phyloP scores from a whole-genome alignment of 805 yeast species.

The Metschnikowia reukaufii region DNA sequence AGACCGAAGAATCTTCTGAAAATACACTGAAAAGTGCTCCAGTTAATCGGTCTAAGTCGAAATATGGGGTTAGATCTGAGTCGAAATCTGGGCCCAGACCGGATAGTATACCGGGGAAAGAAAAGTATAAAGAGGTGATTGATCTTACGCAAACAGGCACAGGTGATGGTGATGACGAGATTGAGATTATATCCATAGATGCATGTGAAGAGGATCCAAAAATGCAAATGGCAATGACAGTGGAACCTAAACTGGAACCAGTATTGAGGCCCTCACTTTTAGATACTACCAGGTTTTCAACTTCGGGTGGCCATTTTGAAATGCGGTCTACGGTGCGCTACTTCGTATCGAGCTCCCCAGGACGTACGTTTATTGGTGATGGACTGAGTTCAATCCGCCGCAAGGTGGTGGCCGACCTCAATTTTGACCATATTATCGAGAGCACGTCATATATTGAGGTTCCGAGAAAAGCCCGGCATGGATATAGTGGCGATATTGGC shows the following conservation, averaged over 20 bases:
- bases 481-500: too few species aligned
- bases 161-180: conserved; percentile 17
- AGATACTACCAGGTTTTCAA: conserved; percentile 4
- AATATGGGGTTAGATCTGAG: too few species aligned
- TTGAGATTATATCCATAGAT: conserved; percentile 16
- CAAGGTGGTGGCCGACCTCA: conserved; percentile 30
- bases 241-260: neutral
- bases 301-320: conserved; percentile 2
- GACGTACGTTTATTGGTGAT: conserved; percentile 26
- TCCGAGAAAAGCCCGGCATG: neutral
- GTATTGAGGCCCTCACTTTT: conserved; percentile 7
- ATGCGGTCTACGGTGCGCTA: conserved; percentile 18
- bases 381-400: conserved; percentile 24
- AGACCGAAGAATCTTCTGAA: too few species aligned
- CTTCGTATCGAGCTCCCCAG: conserved; percentile 27
- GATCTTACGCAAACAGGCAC: conserved; percentile 18
- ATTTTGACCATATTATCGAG: conserved; percentile 29
- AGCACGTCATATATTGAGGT: conserved; percentile 15
- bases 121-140: conserved; percentile 13
- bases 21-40: too few species aligned
- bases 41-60: too few species aligned
- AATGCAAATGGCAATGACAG: too few species aligned
- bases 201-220: conserved; percentile 12
- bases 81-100: too few species aligned
- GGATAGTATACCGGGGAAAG: neutral